Evolutionary conservation across 2,329 filamentous ascomycete species (phyloP).

Genomic region (Ustilaginoidea virens): DNA sequence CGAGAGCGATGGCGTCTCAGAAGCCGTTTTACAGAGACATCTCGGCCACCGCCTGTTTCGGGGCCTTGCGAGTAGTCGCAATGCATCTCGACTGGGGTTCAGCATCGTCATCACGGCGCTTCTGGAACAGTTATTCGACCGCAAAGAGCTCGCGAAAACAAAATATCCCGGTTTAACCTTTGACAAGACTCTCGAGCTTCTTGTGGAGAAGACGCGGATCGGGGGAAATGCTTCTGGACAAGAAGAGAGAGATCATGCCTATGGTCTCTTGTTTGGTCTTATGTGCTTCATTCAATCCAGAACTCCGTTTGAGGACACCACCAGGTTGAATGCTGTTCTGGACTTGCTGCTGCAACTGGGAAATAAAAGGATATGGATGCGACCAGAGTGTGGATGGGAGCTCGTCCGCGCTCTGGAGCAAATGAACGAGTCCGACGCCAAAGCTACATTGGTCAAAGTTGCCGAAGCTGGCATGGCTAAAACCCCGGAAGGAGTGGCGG

Average conservation of each 20-base stretch:
- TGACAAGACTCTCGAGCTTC: slow-evolving; percentile 34
- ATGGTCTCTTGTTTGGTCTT: slow-evolving; percentile 76
- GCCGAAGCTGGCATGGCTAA: slow-evolving; percentile 51
- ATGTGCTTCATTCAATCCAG: slow-evolving; percentile 73
- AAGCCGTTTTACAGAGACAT: slow-evolving; percentile 40
- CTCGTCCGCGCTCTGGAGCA: slow-evolving; percentile 57
- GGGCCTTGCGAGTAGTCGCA: slow-evolving; percentile 78
- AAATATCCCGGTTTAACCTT: slow-evolving; percentile 40
- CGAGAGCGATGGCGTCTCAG: slow-evolving; percentile 30
- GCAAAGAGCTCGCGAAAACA: slow-evolving; percentile 24
- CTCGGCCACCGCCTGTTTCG: slow-evolving; percentile 60
- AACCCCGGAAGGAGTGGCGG: slow-evolving; percentile 75
- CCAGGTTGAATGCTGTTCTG: slow-evolving; percentile 53
- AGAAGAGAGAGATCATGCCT: slow-evolving; percentile 73
- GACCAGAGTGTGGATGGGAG: slow-evolving; percentile 74
- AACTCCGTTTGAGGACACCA: slow-evolving; percentile 46
- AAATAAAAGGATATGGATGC: slow-evolving; percentile 74
- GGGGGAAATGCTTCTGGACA: slow-evolving; percentile 42
- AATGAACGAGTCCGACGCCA: slow-evolving; percentile 40
- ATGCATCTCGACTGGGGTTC: slow-evolving; percentile 78
- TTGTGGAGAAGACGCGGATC: slow-evolving; percentile 39
- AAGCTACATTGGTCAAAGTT: slow-evolving; percentile 47
- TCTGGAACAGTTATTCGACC: slow-evolving; percentile 52
- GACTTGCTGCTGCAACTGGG: slow-evolving; percentile 59
- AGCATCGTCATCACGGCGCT: slow-evolving; percentile 78